phyloP scores from a whole-genome alignment of 768 basidiomycete genomes.

The Auricularia auricula-judae region DNA sequence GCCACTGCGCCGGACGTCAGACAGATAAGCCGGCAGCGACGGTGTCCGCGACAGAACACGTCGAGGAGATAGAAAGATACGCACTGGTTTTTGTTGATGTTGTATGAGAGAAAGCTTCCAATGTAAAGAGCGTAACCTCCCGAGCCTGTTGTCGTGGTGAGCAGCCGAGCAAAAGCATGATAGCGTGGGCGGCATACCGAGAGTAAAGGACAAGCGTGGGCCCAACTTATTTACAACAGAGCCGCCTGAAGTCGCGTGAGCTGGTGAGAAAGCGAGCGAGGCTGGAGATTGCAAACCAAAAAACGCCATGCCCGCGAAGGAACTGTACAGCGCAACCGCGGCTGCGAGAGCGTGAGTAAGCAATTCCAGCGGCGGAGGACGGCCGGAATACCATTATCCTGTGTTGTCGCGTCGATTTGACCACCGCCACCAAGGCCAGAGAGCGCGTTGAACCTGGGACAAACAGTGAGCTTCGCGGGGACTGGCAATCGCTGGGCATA shows the following conservation, averaged over 20 bases:
- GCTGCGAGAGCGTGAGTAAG: slow-evolving; percentile 13
- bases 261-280: background rate
- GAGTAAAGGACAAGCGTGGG: slow-evolving; percentile 53
- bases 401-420: slow-evolving; percentile 51
- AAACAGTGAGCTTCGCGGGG: background rate
- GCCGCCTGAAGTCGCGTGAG: slow-evolving; percentile 22
- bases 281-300: slow-evolving; percentile 47
- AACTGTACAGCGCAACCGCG: slow-evolving; percentile 55
- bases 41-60: background rate
- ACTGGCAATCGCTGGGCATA: background rate
- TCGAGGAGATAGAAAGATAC: slow-evolving; percentile 14
- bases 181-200: slow-evolving; percentile 24
- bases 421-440: slow-evolving; percentile 64
- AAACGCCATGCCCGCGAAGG: slow-evolving; percentile 51
- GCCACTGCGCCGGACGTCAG: slow-evolving; percentile 27
- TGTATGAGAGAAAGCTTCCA: slow-evolving; percentile 31
- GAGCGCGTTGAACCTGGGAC: background rate
- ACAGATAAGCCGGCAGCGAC: background rate
- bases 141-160: slow-evolving; percentile 26
- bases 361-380: background rate
- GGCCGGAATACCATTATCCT: slow-evolving; percentile 36
- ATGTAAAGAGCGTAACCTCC: slow-evolving; percentile 69
- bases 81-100: slow-evolving; percentile 32
- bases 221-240: slow-evolving; percentile 76
- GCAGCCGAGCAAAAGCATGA: background rate